phyloP scores from a whole-genome alignment of 805 yeast genomes.

The Suhomyces kilbournensis region DNA sequence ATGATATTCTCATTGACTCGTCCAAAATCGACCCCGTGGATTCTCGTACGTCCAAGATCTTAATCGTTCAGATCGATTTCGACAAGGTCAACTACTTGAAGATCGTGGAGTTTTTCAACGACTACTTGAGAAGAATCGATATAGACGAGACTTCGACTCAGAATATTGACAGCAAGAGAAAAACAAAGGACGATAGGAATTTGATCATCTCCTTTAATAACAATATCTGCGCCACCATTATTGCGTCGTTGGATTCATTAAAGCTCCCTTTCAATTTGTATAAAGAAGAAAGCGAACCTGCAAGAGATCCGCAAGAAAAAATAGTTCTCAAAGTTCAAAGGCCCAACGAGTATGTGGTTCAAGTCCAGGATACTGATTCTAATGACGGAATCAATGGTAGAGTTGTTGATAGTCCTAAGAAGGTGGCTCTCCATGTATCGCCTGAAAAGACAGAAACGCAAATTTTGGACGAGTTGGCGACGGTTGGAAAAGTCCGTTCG shows the following conservation, averaged over 20 bases:
- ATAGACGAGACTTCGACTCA: conserved; percentile 35
- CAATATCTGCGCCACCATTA: conserved; percentile 52
- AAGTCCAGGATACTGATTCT: conserved; percentile 17
- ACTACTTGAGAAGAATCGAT: conserved; percentile 43
- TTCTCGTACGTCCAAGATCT: conserved; percentile 30
- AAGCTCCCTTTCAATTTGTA: conserved; percentile 24
- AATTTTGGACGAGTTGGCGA: conserved; percentile 39
- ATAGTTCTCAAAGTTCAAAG: conserved; percentile 18
- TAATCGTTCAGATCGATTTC: conserved; percentile 34
- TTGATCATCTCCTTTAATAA: conserved; percentile 52
- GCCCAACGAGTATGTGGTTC: conserved; percentile 37
- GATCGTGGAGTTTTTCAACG: conserved; percentile 45
- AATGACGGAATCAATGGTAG: conserved; percentile 22
- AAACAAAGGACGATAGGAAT: conserved; percentile 32
- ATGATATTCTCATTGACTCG: conserved; percentile 30
- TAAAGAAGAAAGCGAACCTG: conserved; percentile 18
- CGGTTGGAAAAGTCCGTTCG: conserved; percentile 39
- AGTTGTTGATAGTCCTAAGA: conserved; percentile 44
- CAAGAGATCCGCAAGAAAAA: conserved; percentile 10
- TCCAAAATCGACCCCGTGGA: conserved; percentile 40
- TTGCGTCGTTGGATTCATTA: conserved; percentile 41
- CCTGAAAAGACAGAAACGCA: conserved; percentile 46
- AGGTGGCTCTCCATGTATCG: conserved; percentile 45
- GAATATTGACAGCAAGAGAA: conserved; percentile 33
- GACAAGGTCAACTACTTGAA: conserved; percentile 30